phyloP scores from a whole-genome alignment of 1,284 basidiomycete genomes.

The Moesziomyces sp. region DNA sequence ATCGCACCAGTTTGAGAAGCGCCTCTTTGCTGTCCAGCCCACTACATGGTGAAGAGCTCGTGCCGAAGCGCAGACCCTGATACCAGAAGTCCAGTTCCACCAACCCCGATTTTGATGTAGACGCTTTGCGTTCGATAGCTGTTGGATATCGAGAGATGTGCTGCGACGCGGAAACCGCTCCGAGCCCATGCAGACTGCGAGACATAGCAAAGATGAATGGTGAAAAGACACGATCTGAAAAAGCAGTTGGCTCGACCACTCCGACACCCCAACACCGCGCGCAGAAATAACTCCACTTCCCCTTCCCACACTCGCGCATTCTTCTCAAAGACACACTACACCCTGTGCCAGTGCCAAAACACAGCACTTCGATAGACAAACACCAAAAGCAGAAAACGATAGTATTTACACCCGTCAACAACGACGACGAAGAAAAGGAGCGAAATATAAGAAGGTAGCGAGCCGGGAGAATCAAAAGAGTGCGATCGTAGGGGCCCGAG shows the following conservation, averaged over 20 bases:
- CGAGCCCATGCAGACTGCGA: too few relatives aligned
- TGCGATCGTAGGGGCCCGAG: not conserved
- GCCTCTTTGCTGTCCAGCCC: slow-evolving; percentile 11
- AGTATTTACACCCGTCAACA: not conserved
- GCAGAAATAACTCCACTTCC: not conserved
- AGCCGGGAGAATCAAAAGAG: not conserved
- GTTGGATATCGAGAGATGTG: too few relatives aligned
- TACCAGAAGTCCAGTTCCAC: slow-evolving; percentile 19
- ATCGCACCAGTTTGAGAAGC: slow-evolving; percentile 25
- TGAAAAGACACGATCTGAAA: not conserved
- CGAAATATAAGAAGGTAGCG: not conserved
- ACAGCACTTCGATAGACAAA: too few relatives aligned
- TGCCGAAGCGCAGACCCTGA: slow-evolving; percentile 6
- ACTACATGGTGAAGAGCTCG: not conserved
- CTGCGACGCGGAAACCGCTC: too few relatives aligned
- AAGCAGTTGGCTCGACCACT: not conserved
- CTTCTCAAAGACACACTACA: too few relatives aligned
- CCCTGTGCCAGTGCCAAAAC: too few relatives aligned
- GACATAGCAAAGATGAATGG: not conserved
- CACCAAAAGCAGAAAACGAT: too few relatives aligned
- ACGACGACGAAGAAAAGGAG: not conserved
- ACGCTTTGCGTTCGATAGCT: too few relatives aligned
- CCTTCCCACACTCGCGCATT: too few relatives aligned
- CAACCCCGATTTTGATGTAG: not conserved
- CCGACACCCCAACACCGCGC: not conserved